Percentiles rank a stretch among this genome's conserved stretches.
Conservation (phyloP, 805 yeast species). For the Candida railenensis region DNA sequence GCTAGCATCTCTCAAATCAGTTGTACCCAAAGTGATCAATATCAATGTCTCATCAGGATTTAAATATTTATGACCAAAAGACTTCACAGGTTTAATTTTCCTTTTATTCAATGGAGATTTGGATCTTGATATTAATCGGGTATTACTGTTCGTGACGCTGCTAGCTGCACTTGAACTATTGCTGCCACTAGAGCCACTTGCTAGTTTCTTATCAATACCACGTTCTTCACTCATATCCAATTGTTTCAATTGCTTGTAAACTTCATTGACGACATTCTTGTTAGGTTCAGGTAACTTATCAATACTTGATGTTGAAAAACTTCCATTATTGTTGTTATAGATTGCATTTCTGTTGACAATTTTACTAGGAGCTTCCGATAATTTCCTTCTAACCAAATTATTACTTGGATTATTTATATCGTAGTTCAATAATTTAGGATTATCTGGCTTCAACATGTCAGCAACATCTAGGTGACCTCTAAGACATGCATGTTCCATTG, state of each 20-base stretch:
- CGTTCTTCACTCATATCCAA: conserved; percentile 13
- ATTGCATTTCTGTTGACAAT: not conserved
- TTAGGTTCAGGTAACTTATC: conserved; percentile 37
- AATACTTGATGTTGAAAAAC: conserved; percentile 28
- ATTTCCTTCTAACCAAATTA: conserved; percentile 21
- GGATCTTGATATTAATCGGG: conserved; percentile 13
- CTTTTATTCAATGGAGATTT: conserved; percentile 21
- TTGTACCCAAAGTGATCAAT: conserved; percentile 83
- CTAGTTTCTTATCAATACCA: conserved; percentile 9
- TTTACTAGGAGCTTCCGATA: not conserved
- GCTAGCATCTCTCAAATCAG: conserved; percentile 62
- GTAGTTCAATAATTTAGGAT: conserved; percentile 31
- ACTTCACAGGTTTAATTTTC: conserved; percentile 59
- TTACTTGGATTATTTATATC: conserved; percentile 38
- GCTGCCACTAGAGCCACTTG: not conserved
- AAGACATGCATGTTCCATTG: conserved; percentile 93
- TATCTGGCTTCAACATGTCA: conserved; percentile 53
- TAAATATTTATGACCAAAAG: conserved; percentile 82
- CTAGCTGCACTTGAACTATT: not conserved
- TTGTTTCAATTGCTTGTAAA: conserved; percentile 38
- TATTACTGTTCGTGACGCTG: conserved; percentile 3
- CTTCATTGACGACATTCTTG: conserved; percentile 31
- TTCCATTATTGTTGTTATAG: conserved; percentile 7
- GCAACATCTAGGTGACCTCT: conserved; percentile 82
- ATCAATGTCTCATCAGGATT: conserved; percentile 63